These are phyloP conservation scores for Russula vinacea DNA, from an alignment of 768 basidiomycete species.

Conservation along the genomic window DNA sequence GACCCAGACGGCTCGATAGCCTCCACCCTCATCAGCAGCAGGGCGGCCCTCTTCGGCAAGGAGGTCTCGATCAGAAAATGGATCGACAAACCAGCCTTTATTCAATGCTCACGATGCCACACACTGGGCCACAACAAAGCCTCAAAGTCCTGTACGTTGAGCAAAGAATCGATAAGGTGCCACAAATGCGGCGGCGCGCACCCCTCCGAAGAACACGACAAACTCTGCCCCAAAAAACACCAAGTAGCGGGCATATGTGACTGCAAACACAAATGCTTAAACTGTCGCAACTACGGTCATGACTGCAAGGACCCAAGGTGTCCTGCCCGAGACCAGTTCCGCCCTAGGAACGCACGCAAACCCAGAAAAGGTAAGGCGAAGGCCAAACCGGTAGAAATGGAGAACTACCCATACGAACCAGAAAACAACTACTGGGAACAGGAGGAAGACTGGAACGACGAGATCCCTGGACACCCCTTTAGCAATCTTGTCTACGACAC, in stretches of 20 bases:
- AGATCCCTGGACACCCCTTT: no score
- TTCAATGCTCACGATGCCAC: not conserved
- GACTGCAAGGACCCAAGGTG: not conserved
- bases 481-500: no score
- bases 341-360: no score
- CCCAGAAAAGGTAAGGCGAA: no score
- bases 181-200: not conserved
- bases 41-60: not conserved
- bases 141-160: not conserved
- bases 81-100: not conserved
- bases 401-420: no score
- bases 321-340: not conserved
- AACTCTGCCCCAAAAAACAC: not conserved
- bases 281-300: not conserved
- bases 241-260: not conserved
- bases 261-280: not conserved
- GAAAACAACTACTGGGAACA: no score
- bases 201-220: not conserved
- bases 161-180: not conserved
- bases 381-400: no score
- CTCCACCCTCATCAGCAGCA: rapidly evolving
- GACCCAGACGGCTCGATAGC: not conserved
- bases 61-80: not conserved
- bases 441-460: no score
- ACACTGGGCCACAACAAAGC: not conserved